These are phyloP conservation scores for Truncatella angustata DNA, from an alignment of 2,329 filamentous ascomycete genomes.

Conservation along the genomic window DNA sequence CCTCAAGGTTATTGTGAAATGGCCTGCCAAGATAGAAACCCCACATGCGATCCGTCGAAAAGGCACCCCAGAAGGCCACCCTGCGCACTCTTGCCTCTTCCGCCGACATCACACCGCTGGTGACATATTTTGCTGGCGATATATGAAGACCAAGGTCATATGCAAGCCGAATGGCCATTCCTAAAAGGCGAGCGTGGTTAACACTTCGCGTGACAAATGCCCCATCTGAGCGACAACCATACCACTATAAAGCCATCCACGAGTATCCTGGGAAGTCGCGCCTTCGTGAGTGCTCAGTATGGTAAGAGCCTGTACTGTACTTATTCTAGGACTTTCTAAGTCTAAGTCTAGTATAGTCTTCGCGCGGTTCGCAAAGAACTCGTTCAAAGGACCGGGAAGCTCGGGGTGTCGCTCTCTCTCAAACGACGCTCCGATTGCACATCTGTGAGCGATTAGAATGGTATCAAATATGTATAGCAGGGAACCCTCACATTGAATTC, in stretches of 20 bases:
- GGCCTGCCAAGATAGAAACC: not conserved
- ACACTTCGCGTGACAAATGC: not conserved
- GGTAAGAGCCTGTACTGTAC: not conserved
- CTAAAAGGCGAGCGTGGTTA: not conserved
- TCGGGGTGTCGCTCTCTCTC: not conserved
- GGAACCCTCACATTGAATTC: too few relatives aligned
- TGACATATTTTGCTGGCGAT: not conserved
- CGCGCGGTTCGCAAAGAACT: not conserved
- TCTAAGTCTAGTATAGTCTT: not conserved
- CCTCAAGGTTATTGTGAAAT: not conserved
- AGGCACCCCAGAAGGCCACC: not conserved
- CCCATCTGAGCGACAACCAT: not conserved
- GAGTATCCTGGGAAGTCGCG: not conserved
- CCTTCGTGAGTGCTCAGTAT: not conserved
- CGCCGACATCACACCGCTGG: not conserved
- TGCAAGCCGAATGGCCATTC: not conserved
- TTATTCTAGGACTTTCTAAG: not conserved
- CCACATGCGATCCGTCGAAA: not conserved
- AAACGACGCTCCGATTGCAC: not conserved
- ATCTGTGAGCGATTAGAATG: not conserved
- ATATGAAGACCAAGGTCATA: not conserved
- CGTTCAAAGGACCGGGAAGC: not conserved
- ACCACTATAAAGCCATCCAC: not conserved
- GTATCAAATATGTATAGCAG: not conserved
- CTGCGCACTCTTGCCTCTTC: not conserved